A percentile compares a stretch with the other conserved stretches of the same genome.
Conservation (phyloP, 2,329 filamentous ascomycete genomes). For the Curvularia eragrostidis region DNA sequence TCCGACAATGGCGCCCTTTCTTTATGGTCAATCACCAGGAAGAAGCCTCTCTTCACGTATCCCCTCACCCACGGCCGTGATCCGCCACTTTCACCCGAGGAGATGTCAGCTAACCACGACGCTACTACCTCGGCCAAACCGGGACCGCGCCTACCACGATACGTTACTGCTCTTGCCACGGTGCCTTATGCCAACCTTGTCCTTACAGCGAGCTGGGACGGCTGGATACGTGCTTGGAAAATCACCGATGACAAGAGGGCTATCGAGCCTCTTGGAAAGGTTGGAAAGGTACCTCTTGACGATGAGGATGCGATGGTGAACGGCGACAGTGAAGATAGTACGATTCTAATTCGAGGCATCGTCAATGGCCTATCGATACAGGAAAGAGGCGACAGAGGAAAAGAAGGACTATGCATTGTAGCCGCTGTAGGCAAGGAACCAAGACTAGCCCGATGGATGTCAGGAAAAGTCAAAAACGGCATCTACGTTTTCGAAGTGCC, state of each 20-base stretch:
- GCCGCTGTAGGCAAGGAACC: slow-evolving; percentile 88
- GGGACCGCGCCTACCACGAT: slow-evolving; percentile 71
- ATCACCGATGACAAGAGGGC: slow-evolving; percentile 76
- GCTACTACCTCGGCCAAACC: slow-evolving; percentile 60
- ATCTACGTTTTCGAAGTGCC: slow-evolving; percentile 88
- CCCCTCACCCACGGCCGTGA: slow-evolving; percentile 86
- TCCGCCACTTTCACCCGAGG: slow-evolving; percentile 68
- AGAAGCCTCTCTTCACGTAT: slow-evolving; percentile 86
- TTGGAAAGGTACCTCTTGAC: slow-evolving; percentile 56
- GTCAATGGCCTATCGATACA: slow-evolving; percentile 89
- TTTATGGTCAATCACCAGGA: slow-evolving; percentile 90
- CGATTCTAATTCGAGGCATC: slow-evolving; percentile 68
- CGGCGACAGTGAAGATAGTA: slow-evolving; percentile 22
- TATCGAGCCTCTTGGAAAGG: slow-evolving; percentile 72
- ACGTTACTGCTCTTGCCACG: slow-evolving; percentile 86
- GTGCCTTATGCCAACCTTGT: slow-evolving; percentile 91
- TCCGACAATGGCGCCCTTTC: slow-evolving; percentile 87
- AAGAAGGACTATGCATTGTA: slow-evolving; percentile 77
- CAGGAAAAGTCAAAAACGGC: slow-evolving; percentile 73
- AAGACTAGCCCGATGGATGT: slow-evolving; percentile 82
- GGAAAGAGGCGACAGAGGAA: slow-evolving; percentile 79
- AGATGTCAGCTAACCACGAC: slow-evolving; percentile 70
- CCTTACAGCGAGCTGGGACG: slow-evolving; percentile 93
- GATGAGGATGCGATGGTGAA: slow-evolving; percentile 23
- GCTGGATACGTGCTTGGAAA: slow-evolving; percentile 82